Evolutionary conservation across 139 green algal species (phyloP), one percentile per base, ranked within the genome.

Genomic region (Chlorokybus atmophyticus): DNA sequence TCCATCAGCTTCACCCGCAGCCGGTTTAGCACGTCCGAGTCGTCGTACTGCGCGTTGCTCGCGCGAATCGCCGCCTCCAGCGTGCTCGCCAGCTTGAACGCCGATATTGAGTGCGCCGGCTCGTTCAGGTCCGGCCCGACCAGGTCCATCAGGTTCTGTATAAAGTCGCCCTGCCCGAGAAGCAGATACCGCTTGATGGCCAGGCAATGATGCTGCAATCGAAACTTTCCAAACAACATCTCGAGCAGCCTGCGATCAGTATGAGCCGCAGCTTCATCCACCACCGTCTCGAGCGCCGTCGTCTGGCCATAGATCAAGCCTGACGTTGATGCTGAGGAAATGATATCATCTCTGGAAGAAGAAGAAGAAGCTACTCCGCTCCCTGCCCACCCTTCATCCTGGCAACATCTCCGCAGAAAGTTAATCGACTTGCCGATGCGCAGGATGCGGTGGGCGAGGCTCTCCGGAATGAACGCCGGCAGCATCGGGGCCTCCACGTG

Each of bases 111-210:
- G 25, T 3, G 14, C 0, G 74, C 73, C 10, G 60, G 41, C 52
- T 79, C 58, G 55, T 75, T 62, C 32, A 86, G 67, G 58, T 83
- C 76, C 3, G 41, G 50, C 31, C 40, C 62, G 21, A 76, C 41
- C 3, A 67, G 25, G 32, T 92, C 83, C 57, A 92, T 79, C 48
- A 92, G 71, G 54, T 57, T 26, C 17, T 73, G 54, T 31, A 88
- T 79, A 67, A 94, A 95, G 75, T 95, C 87, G 25, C 86, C 83
- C 73, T 94, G 89, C 1, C 83, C 83, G 24, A 95, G 74, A 52
- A 97, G 78, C 49, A 97, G 64, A 73, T 91, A 95, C 35, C 79
- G 73, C 53, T 85, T 80, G 17, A 96, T 66, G 29, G 87, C 87
- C 0, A 77, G 57, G 47, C 76, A 85, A 72, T 96, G 89, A 49